Base-by-base conservation (phyloP, 78 protist species). In the Guillardia theta region DNA sequence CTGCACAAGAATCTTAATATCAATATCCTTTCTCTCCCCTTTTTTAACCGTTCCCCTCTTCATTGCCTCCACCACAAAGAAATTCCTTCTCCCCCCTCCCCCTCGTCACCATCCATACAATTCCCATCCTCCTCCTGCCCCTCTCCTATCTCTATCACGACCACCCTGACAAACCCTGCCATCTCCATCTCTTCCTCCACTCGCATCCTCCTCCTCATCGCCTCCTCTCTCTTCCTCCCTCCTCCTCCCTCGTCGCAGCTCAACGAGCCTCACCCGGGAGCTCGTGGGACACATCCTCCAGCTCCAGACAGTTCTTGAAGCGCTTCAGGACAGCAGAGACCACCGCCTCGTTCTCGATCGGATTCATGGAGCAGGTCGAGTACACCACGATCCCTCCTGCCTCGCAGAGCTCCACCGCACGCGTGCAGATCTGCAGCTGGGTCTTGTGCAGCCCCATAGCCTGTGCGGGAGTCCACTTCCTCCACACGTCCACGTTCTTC, bases 401-500 rank as follows among this genome's bases (percentile, higher is more conserved):
- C 50, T 1, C 50, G 41, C 50, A 8, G 53, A 78, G 90, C 48
- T 78, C 90, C 43, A 78, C 90, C 24, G 43, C 90, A 50, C 90
- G 90, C 48, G 90, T 43, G 33, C 39, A 50, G 90, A 78, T 78
- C 90, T 43, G 90, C 43, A 78, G 10, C 90, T 78, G 90, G 53
- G 48, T 37, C 48, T 37, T 43, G 33, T 78, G 90, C 33, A 78
- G 90, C 33, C 90, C 90, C 21, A 10, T 27, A 3, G 53, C 90
- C 90, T 78, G 90, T n/a, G 53, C 33, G 24, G 97, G 93, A 3
- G 44, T 30, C 99, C 99, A 99, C 24, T 77, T 53, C 30, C 5
- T 43, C 99, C 99, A 98, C 62, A 98, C 53, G 47, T 92, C 96
- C 46, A 96, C 97, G 95, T 96, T 97, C 95, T 99, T 99, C 15